Evolutionary conservation across 1,139 yeast species (phyloP).

Genomic region (Candida labiduridarum): DNA sequence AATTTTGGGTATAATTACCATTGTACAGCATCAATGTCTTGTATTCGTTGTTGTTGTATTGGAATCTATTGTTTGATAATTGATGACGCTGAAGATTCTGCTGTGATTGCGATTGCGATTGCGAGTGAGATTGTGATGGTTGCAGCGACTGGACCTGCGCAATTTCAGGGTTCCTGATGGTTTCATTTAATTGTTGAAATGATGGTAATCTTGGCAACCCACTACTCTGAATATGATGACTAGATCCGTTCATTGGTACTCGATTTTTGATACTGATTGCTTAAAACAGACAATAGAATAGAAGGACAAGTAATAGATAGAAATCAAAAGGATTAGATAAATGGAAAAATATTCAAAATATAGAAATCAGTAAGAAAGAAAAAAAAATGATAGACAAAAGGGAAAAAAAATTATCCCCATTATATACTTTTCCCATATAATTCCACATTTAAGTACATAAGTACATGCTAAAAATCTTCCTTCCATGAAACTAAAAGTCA

Average conservation of each 20-base stretch:
- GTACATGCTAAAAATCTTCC: neutral
- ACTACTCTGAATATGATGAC: conserved; percentile 7
- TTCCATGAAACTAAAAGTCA: neutral
- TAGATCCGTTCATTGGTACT: conserved; percentile 12
- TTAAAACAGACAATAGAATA: neutral
- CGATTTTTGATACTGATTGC: too few species aligned
- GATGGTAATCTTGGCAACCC: conserved; percentile 18
- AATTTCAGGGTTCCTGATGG: conserved; percentile 14
- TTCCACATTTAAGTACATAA: conserved; percentile 1
- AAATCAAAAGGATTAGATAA: neutral
- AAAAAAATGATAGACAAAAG: neutral
- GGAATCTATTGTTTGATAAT: neutral
- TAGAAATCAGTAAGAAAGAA: neutral
- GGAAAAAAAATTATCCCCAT: neutral
- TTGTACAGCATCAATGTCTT: neutral
- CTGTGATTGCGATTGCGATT: conserved; percentile 1
- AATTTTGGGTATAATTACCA: neutral
- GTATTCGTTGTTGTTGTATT: conserved; percentile 1
- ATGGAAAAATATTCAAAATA: neutral
- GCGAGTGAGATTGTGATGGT: neutral
- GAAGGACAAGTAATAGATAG: neutral
- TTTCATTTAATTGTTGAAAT: conserved; percentile 18
- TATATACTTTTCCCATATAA: neutral
- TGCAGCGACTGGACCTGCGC: conserved; percentile 2
- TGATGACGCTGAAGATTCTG: conserved; percentile 1